Conservation (phyloP, 257 asterid species). For the Anisodus acutangulus region DNA sequence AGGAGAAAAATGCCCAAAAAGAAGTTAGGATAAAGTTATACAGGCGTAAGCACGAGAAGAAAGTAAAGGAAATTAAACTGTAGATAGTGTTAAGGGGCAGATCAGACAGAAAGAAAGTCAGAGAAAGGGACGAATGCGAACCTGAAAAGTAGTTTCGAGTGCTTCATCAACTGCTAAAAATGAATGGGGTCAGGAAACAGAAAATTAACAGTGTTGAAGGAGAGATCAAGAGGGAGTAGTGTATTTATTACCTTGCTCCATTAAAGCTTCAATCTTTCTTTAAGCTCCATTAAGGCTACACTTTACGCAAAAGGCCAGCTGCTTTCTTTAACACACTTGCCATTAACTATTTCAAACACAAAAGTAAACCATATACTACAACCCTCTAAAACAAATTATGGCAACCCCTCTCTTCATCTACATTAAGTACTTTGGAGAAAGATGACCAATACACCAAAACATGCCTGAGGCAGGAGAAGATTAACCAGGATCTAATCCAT, state of each 20-base stretch:
- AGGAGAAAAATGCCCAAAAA: too few relatives aligned
- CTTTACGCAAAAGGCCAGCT: too few relatives aligned
- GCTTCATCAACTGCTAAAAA: constrained; percentile 64
- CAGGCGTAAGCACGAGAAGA: too few relatives aligned
- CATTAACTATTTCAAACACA: too few relatives aligned
- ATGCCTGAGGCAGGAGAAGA: constrained; percentile 5
- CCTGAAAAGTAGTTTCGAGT: constrained; percentile 63
- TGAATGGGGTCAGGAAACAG: constrained; percentile 24
- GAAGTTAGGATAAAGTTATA: too few relatives aligned
- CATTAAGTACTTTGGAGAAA: not conserved
- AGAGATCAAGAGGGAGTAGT: constrained; percentile 23
- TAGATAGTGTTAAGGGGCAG: not conserved
- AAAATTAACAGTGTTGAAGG: constrained; percentile 4
- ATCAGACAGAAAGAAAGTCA: constrained; percentile 18
- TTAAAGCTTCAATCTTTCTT: constrained; percentile 31
- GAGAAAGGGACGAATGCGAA: constrained; percentile 33
- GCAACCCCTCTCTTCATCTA: not conserved
- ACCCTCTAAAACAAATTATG: not conserved
- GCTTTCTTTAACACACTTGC: too few relatives aligned
- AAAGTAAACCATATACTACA: not conserved
- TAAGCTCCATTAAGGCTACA: too few relatives aligned
- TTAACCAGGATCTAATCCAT: constrained; percentile 2
- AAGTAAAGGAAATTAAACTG: not conserved
- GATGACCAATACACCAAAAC: constrained; percentile 16
- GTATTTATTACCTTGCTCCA: constrained; percentile 52